These are phyloP conservation scores for Psophocarpus tetragonolobus DNA, from an alignment of 306 rosid genomes.

Conservation along the genomic window DNA sequence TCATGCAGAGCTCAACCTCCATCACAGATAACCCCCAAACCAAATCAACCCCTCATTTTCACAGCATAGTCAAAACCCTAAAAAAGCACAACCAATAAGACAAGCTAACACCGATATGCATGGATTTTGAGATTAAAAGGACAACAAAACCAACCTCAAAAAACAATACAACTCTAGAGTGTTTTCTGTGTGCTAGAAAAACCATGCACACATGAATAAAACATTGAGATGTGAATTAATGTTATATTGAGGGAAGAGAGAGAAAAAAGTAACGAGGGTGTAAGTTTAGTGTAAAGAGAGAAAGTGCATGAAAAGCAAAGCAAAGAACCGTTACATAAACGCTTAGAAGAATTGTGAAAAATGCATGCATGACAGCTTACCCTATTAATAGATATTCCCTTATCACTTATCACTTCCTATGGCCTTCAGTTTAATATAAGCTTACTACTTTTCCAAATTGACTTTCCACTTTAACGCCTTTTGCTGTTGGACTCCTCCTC, in stretches of 20 bases:
- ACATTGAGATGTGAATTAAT: constrained; percentile 1
- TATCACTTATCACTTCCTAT: not conserved
- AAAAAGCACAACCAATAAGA: constrained; percentile 9
- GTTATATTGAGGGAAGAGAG: not conserved
- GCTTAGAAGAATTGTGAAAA: not conserved
- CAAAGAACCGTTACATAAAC: not conserved
- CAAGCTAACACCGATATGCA: too few relatives aligned
- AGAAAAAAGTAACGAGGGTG: not conserved
- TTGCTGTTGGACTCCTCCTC: not conserved
- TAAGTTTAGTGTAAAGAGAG: constrained; percentile 22
- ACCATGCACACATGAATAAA: not conserved
- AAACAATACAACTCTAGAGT: not conserved
- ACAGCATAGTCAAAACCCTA: constrained; percentile 57
- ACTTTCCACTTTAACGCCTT: not conserved
- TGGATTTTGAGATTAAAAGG: not conserved
- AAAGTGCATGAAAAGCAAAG: constrained; percentile 21
- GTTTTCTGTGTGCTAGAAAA: not conserved
- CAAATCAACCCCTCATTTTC: not conserved
- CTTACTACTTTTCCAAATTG: not conserved
- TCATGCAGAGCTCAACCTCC: constrained; percentile 48
- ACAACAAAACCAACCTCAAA: not conserved
- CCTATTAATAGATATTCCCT: not conserved
- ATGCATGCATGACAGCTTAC: constrained; percentile 6
- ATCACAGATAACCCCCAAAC: too few relatives aligned
- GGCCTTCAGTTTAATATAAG: not conserved